Evolutionary conservation across 2,329 filamentous ascomycete genomes (phyloP).

Genomic region (Paracoccidioides brasiliensis): DNA sequence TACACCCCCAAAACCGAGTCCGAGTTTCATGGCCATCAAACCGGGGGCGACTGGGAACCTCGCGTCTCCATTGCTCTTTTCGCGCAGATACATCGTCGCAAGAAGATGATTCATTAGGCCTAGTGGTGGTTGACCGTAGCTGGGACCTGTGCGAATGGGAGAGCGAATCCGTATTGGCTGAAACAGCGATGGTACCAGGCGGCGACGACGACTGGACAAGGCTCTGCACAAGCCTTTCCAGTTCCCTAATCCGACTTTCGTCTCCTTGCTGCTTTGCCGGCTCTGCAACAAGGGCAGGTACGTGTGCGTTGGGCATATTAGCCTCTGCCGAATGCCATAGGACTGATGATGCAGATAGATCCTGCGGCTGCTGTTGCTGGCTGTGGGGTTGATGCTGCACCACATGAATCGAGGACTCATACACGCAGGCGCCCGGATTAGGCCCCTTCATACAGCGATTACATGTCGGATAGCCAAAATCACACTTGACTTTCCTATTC

Average conservation of each 20-base stretch:
- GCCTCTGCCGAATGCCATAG: not conserved
- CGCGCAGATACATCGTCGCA: not conserved
- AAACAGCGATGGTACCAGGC: not conserved
- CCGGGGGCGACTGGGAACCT: slow-evolving; percentile 22
- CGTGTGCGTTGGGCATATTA: not conserved
- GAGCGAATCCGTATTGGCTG: not conserved
- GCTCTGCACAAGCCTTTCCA: not conserved
- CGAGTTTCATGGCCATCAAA: slow-evolving; percentile 27
- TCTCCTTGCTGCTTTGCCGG: not conserved
- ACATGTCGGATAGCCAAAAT: slow-evolving; percentile 20
- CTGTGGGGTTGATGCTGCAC: not conserved
- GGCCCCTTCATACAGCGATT: slow-evolving; percentile 4
- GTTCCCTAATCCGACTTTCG: not conserved
- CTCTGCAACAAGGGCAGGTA: not conserved
- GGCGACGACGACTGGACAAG: not conserved
- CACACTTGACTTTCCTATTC: slow-evolving; percentile 31
- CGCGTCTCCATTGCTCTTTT: not conserved
- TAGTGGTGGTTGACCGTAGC: not conserved
- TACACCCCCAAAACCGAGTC: slow-evolving; percentile 30
- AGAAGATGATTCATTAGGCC: not conserved
- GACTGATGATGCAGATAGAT: not conserved
- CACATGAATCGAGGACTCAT: slow-evolving; percentile 5
- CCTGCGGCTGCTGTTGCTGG: not conserved
- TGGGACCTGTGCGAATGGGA: not conserved
- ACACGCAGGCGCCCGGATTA: slow-evolving; percentile 7